phyloP scores from a whole-genome alignment of 2,329 filamentous ascomycete species.

The Fusarium oligoseptatum region DNA sequence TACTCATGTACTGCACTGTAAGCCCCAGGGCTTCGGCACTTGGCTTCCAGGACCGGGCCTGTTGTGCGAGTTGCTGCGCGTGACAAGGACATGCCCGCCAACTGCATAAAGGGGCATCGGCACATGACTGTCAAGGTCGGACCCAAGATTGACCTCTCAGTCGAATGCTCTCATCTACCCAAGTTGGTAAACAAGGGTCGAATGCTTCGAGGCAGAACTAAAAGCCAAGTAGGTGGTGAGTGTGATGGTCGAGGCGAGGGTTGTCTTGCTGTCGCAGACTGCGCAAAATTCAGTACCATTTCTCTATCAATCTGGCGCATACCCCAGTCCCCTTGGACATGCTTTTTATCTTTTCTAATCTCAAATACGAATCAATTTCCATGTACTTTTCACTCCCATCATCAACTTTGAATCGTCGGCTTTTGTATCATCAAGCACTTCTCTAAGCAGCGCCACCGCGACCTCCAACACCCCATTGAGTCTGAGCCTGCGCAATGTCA shows the following conservation, averaged over 20 bases:
- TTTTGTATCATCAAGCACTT: background rate
- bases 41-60: background rate
- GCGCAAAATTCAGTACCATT: background rate
- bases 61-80: background rate
- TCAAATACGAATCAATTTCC: background rate
- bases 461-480: conserved; percentile 38
- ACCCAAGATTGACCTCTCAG: background rate
- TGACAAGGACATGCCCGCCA: background rate
- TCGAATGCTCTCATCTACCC: no score
- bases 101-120: background rate
- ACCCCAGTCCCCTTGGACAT: background rate
- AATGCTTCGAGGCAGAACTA: background rate
- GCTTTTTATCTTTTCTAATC: background rate
- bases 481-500: conserved; percentile 30
- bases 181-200: background rate
- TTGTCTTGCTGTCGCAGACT: background rate
- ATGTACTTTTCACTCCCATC: background rate
- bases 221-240: background rate
- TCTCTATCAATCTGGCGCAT: background rate
- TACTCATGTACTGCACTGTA: background rate
- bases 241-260: background rate
- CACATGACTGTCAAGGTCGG: background rate
- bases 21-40: background rate
- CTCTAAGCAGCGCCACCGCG: conserved; percentile 16
- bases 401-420: background rate